Evolutionary conservation across 2,329 filamentous ascomycete genomes (phyloP).

Genomic region (Fusarium sulawesiense): DNA sequence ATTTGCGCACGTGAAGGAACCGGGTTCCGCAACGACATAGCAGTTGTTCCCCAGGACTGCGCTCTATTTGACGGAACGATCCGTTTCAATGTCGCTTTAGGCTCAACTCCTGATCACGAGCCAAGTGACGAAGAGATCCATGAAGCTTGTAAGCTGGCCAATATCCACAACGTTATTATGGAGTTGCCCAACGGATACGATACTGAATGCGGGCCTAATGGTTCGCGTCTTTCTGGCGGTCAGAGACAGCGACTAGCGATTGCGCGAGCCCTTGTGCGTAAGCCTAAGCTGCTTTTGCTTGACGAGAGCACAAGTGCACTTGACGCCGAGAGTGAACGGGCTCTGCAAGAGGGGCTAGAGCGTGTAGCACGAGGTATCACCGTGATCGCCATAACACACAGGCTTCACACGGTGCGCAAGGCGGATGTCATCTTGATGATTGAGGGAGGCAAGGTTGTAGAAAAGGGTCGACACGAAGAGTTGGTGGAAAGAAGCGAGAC

Average conservation of each 20-base stretch:
- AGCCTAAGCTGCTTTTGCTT: constrained; percentile 78
- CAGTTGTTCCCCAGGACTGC: constrained; percentile 68
- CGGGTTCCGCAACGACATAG: constrained; percentile 63
- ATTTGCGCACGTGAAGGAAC: constrained; percentile 56
- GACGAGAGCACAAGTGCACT: constrained; percentile 86
- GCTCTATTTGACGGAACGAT: constrained; percentile 69
- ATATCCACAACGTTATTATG: constrained; percentile 76
- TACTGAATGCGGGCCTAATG: constrained; percentile 76
- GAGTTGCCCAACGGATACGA: constrained; percentile 73
- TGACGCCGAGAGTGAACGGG: constrained; percentile 74
- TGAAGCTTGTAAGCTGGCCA: constrained; percentile 73
- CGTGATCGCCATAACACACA: constrained; percentile 68
- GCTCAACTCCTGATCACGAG: constrained; percentile 64
- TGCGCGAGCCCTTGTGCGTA: constrained; percentile 78
- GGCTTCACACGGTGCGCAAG: constrained; percentile 66
- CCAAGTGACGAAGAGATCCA: constrained; percentile 71
- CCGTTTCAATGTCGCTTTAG: constrained; percentile 67
- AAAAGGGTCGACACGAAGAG: constrained; percentile 65
- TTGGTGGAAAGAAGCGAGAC: constrained; percentile 64
- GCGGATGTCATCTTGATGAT: constrained; percentile 70
- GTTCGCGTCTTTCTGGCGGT: constrained; percentile 79
- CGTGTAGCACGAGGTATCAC: constrained; percentile 64
- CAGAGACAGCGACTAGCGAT: constrained; percentile 84
- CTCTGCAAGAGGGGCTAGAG: constrained; percentile 75
- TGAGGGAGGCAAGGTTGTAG: constrained; percentile 64